Percentiles rank a stretch among this genome's conserved stretches.
Conservation (phyloP, 148 eudicot species). For the Spergularia marina region DNA sequence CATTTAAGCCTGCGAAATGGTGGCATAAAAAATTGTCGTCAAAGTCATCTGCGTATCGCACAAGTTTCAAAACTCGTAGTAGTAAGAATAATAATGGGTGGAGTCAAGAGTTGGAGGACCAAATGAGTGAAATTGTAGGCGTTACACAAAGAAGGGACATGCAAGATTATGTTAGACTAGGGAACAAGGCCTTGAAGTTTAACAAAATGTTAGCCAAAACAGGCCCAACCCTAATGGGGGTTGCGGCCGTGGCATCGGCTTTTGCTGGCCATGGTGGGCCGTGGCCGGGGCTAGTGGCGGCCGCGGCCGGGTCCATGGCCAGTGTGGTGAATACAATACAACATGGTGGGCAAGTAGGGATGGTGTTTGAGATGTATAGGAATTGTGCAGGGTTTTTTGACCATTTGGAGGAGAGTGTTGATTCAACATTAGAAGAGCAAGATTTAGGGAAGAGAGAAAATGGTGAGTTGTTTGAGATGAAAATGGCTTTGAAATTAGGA, state of each 20-base stretch:
- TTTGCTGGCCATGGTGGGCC: constrained; percentile 36
- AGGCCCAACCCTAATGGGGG: constrained; percentile 50
- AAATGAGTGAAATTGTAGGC: constrained; percentile 41
- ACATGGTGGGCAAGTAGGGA: constrained; percentile 80
- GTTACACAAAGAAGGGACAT: constrained; percentile 43
- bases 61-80: constrained; percentile 13
- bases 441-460: constrained; percentile 26
- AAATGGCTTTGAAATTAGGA: constrained; percentile 41
- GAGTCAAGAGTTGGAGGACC: constrained; percentile 47
- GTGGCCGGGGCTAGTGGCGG: constrained; percentile 24
- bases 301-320: constrained; percentile 29
- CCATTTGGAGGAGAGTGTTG: constrained; percentile 39
- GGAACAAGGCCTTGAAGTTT: constrained; percentile 55
- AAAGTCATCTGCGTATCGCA: neutral
- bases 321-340: constrained; percentile 42
- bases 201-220: constrained; percentile 48
- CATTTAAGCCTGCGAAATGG: constrained; percentile 50
- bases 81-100: constrained; percentile 39
- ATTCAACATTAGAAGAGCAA: constrained; percentile 32
- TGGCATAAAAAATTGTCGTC: constrained; percentile 32
- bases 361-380: constrained; percentile 76
- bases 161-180: constrained; percentile 55
- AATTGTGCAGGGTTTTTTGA: constrained; percentile 50
- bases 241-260: constrained; percentile 50
- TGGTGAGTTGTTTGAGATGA: constrained; percentile 39